Evolutionary conservation across 2,329 filamentous ascomycete genomes (phyloP).

Genomic region (Aspergillus sp.): DNA sequence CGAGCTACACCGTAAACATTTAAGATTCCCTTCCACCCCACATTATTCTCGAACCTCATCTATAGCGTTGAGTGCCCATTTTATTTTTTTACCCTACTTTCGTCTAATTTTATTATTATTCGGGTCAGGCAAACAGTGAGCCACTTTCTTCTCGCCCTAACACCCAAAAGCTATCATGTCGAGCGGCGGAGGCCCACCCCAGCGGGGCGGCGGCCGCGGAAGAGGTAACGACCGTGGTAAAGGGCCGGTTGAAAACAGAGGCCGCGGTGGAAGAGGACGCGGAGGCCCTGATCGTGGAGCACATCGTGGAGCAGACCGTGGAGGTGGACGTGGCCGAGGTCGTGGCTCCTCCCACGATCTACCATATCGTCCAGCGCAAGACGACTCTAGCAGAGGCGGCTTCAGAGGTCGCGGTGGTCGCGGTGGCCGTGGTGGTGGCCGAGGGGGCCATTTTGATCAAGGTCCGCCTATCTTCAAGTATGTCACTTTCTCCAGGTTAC

Average conservation of each 20-base stretch:
- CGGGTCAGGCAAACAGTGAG: neutral
- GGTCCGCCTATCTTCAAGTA: conserved; percentile 32
- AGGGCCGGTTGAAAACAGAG: conserved; percentile 1
- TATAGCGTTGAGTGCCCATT: neutral
- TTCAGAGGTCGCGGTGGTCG: conserved; percentile 21
- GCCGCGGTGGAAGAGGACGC: conserved; percentile 20
- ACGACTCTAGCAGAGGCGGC: conserved; percentile 10
- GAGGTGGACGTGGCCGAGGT: conserved; percentile 19
- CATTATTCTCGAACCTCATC: neutral
- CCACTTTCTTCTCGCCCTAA: neutral
- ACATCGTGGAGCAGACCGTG: conserved; percentile 18
- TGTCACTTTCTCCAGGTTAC: conserved; percentile 7
- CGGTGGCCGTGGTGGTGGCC: conserved; percentile 17
- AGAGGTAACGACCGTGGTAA: conserved; percentile 8
- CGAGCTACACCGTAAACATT: neutral
- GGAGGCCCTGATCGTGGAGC: conserved; percentile 20
- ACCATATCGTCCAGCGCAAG: conserved; percentile 20
- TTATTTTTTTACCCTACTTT: neutral
- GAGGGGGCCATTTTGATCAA: conserved; percentile 14
- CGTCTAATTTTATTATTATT: neutral
- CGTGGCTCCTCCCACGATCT: conserved; percentile 26
- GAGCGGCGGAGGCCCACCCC: conserved; percentile 14
- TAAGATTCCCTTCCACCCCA: neutral
- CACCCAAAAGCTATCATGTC: conserved; percentile 15
- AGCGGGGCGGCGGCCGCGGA: conserved; percentile 11